Evolutionary conservation across 495 filamentous ascomycete genomes (phyloP).

Genomic region (Bacidia gigantensis): DNA sequence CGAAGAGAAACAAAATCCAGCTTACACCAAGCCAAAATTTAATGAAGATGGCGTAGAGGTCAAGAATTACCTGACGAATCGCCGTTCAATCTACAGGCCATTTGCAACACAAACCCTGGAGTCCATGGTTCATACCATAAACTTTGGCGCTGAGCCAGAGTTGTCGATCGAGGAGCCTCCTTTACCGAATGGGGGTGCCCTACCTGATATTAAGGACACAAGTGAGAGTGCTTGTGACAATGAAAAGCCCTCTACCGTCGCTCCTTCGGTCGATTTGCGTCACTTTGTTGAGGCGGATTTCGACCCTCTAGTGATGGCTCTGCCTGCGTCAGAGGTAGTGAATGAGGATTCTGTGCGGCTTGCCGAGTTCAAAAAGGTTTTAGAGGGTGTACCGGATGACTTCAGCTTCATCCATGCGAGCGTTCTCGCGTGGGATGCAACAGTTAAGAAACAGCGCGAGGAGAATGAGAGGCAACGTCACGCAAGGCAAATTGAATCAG

Average conservation of each 20-base stretch:
- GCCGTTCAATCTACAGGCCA: constrained; percentile 14
- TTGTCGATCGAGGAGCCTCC: constrained; percentile 3
- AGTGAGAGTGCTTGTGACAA: background rate
- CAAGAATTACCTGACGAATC: constrained; percentile 14
- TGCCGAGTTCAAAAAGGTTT: constrained; percentile 7
- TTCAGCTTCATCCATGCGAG: constrained; percentile 37
- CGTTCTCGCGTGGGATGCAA: constrained; percentile 33
- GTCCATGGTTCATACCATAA: constrained; percentile 9
- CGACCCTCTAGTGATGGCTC: constrained; percentile 13
- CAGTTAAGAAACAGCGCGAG: constrained; percentile 29
- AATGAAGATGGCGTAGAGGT: constrained; percentile 28
- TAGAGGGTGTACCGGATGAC: constrained; percentile 27
- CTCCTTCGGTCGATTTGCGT: constrained; percentile 11
- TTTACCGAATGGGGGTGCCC: constrained; percentile 2
- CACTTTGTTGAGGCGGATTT: constrained; percentile 19
- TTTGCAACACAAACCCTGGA: constrained; percentile 17
- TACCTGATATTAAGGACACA: background rate
- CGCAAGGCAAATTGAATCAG: constrained; percentile 40
- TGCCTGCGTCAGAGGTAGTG: constrained; percentile 10
- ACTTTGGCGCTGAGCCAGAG: constrained; percentile 2
- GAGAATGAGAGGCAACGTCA: constrained; percentile 35
- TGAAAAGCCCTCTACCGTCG: background rate
- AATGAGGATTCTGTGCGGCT: constrained; percentile 11
- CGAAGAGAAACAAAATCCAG: constrained; percentile 17
- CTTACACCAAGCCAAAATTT: constrained; percentile 35